phyloP scores from a whole-genome alignment of 2,329 filamentous ascomycete genomes.

The Fusarium sp. region DNA sequence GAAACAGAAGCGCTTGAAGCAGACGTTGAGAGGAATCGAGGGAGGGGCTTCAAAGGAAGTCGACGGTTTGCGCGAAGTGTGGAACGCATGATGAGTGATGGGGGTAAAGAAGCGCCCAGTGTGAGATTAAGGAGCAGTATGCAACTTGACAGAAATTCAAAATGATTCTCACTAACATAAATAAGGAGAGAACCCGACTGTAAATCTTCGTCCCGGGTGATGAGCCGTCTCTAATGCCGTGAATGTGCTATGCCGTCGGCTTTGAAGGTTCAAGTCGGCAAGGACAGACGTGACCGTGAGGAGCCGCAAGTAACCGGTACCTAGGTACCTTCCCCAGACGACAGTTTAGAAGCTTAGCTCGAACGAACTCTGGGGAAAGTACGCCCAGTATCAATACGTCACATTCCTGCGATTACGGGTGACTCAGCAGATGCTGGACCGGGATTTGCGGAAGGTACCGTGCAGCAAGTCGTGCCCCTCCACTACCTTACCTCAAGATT shows the following conservation, averaged over 20 bases:
- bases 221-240: slow-evolving; percentile 36
- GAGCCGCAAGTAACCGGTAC: slow-evolving; percentile 48
- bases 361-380: slow-evolving; percentile 23
- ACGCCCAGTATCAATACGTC: slow-evolving; percentile 40
- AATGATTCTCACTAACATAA: slow-evolving; percentile 11
- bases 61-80: slow-evolving; percentile 60
- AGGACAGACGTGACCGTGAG: slow-evolving; percentile 43
- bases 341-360: slow-evolving; percentile 1
- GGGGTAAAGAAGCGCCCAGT: slow-evolving; percentile 21
- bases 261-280: slow-evolving; percentile 32
- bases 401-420: background rate
- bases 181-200: slow-evolving; percentile 9
- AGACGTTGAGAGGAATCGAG: slow-evolving; percentile 51
- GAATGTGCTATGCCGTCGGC: slow-evolving; percentile 42
- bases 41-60: slow-evolving; percentile 56
- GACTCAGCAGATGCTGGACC: slow-evolving; percentile 24
- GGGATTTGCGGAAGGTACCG: slow-evolving; percentile 30
- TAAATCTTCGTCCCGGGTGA: slow-evolving; percentile 12
- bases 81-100: slow-evolving; percentile 59
- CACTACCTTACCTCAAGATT: background rate
- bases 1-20: slow-evolving; percentile 47
- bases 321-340: slow-evolving; percentile 39
- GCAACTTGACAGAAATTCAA: slow-evolving; percentile 16
- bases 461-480: slow-evolving; percentile 22
- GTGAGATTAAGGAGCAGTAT: slow-evolving; percentile 5